Conservation (phyloP, 352 stramenopile genomes). For the Phytopythium aichiense region DNA sequence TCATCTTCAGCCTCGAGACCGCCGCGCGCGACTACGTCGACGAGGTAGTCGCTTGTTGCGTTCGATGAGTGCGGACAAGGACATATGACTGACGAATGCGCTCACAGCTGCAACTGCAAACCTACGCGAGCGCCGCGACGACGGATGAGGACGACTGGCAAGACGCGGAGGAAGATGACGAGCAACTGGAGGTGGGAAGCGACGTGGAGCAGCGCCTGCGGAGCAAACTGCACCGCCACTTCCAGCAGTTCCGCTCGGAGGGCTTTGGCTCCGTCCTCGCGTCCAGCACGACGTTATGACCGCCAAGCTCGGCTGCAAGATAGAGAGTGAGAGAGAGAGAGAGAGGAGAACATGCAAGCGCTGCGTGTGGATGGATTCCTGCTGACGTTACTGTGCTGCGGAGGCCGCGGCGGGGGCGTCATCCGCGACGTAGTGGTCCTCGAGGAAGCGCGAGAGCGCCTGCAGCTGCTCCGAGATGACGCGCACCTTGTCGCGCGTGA, state of each 20-base stretch:
- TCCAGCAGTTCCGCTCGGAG: constrained; percentile 33
- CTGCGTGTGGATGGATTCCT: background rate
- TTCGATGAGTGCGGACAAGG: too few species aligned
- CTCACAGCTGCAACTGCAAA: constrained; percentile 20
- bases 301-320: background rate
- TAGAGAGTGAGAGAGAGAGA: background rate
- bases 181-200: constrained; percentile 23
- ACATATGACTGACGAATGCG: background rate
- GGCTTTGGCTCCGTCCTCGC: constrained; percentile 1
- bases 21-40: constrained; percentile 37
- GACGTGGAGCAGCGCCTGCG: constrained; percentile 34
- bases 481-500: constrained; percentile 75
- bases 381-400: background rate
- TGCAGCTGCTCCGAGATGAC: constrained; percentile 78
- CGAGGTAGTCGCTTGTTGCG: constrained; percentile 14
- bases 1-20: constrained; percentile 25
- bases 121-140: constrained; percentile 8
- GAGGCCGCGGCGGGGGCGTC: background rate
- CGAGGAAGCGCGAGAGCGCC: constrained; percentile 67
- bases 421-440: constrained; percentile 47
- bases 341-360: background rate
- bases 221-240: constrained; percentile 53
- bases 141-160: constrained; percentile 12
- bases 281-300: constrained; percentile 7
- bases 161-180: constrained; percentile 20